These are phyloP conservation scores for Scedosporium boydii DNA, from an alignment of 2,329 filamentous ascomycete species.

Conservation along the genomic window DNA sequence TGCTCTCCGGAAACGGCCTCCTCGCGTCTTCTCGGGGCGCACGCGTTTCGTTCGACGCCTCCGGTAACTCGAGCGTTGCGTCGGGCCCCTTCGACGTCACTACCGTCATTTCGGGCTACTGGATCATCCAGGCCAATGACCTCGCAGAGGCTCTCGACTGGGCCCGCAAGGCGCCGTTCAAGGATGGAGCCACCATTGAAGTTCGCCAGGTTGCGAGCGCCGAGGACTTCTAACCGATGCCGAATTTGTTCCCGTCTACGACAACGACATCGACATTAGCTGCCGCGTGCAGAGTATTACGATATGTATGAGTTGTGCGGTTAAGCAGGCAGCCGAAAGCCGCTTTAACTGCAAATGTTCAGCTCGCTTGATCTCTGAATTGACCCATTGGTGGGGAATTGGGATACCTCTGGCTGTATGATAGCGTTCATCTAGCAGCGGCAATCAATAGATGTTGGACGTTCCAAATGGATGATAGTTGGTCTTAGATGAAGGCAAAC, in stretches of 20 bases:
- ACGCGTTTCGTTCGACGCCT: constrained; percentile 16
- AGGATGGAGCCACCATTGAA: constrained; percentile 15
- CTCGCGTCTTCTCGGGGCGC: constrained; percentile 17
- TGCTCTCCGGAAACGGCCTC: constrained; percentile 19
- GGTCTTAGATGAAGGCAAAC: too few relatives aligned
- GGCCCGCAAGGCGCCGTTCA: constrained; percentile 20
- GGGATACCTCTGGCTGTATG: neutral
- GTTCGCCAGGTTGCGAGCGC: constrained; percentile 15
- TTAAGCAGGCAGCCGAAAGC: neutral
- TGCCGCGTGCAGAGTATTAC: neutral
- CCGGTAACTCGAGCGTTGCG: constrained; percentile 12
- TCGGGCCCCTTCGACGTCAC: constrained; percentile 20
- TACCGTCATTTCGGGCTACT: constrained; percentile 19
- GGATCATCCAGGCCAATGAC: constrained; percentile 19
- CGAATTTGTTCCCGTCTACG: neutral
- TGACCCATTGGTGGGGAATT: neutral
- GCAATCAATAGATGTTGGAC: neutral
- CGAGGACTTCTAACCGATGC: constrained; percentile 7
- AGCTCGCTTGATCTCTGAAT: neutral
- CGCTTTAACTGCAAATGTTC: neutral
- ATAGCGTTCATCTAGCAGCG: neutral
- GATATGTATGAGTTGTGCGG: neutral
- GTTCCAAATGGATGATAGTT: too few relatives aligned
- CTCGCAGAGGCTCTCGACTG: constrained; percentile 20
- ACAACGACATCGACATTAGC: neutral